phyloP scores from a whole-genome alignment of 345 rosid species.

The Pseudoturritis turrita region DNA sequence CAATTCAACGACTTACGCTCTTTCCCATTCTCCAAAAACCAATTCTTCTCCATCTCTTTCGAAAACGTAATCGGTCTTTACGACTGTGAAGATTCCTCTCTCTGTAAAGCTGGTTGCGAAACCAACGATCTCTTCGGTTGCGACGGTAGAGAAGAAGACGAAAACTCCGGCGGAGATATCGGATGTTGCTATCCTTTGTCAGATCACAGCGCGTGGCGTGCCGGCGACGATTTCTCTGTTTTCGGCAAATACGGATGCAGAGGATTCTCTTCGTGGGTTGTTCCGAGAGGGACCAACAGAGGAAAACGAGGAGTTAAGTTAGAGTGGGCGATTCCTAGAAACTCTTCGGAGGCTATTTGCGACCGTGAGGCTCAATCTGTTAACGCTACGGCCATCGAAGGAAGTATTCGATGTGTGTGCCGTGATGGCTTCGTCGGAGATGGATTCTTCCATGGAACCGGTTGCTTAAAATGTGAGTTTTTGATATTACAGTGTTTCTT shows the following conservation, averaged over 20 bases:
- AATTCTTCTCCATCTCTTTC: constrained; percentile 49
- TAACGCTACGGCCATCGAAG: constrained; percentile 58
- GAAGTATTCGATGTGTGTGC: constrained; percentile 64
- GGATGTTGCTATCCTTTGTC: constrained; percentile 84
- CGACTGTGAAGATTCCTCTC: constrained; percentile 81
- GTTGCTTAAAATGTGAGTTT: constrained; percentile 68
- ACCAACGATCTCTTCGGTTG: constrained; percentile 57
- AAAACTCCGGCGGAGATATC: constrained; percentile 38
- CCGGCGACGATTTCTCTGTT: constrained; percentile 56
- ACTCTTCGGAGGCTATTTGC: constrained; percentile 41
- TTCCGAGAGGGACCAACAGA: constrained; percentile 43
- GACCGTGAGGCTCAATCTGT: constrained; percentile 41
- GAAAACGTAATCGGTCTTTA: constrained; percentile 75
- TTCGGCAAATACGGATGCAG: constrained; percentile 76
- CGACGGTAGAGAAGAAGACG: constrained; percentile 39
- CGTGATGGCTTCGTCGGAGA: constrained; percentile 69
- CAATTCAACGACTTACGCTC: constrained; percentile 61
- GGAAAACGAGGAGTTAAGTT: constrained; percentile 76
- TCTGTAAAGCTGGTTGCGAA: constrained; percentile 69
- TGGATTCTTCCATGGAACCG: constrained; percentile 57
- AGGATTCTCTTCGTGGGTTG: constrained; percentile 77
- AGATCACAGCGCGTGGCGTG: constrained; percentile 60
- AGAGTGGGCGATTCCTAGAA: constrained; percentile 76
- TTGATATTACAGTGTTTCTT: too few relatives aligned
- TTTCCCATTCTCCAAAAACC: constrained; percentile 43